Evolutionary conservation across 192 early-diverging fungal genomes (phyloP), one percentile per base, ranked within the genome.

Genomic region (Chytriomyces hyalinus): DNA sequence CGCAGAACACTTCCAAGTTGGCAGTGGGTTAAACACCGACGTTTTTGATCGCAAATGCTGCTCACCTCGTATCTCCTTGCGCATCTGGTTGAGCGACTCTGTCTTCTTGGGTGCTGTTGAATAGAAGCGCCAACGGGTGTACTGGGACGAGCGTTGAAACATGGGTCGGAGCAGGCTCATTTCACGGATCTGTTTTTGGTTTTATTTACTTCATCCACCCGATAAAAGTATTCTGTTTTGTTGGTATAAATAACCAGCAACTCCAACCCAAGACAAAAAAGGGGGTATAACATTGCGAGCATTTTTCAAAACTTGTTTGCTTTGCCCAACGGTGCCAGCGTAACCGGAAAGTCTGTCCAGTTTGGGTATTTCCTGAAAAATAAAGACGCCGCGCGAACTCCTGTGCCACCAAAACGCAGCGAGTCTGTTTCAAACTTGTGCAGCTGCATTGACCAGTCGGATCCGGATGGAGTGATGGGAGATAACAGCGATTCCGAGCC

Each of bases 311-410:
- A 26, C 62, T 20, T 63, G 22, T 63, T 63, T 36, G 11, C 36
- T 20, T 63, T 24, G 10, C 24, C 11, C 22, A 68, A n/a, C 13
- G 66, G 66, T 4, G 66, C 66, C 17, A 68, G 48, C 3, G 45
- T 45, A 15, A 68, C 66, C 2, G 66, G 66, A 45, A 45, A 48
- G 43, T 68, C 66, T 47, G 66, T 45, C 66, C 66, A 68, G 43
- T 46, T 46, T 46, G 66, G 66, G 22, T 68, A 26, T 13, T 46
- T 45, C 15, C 66, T 10, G 22, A 68, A 68, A n/a, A 22, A 49
- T 20, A 26, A 26, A 46, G 43, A 11, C 43, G 66, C 66, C 47
- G 20, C 36, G 22, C 62, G 11, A 36, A 63, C 47, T 68, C 66
- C 66, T 2, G n/a, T n/a, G 0, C 66, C 66, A 4, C 66, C 66